Evolutionary conservation across 2,329 filamentous ascomycete species (phyloP).

Genomic region (Aaosphaeria arxii): DNA sequence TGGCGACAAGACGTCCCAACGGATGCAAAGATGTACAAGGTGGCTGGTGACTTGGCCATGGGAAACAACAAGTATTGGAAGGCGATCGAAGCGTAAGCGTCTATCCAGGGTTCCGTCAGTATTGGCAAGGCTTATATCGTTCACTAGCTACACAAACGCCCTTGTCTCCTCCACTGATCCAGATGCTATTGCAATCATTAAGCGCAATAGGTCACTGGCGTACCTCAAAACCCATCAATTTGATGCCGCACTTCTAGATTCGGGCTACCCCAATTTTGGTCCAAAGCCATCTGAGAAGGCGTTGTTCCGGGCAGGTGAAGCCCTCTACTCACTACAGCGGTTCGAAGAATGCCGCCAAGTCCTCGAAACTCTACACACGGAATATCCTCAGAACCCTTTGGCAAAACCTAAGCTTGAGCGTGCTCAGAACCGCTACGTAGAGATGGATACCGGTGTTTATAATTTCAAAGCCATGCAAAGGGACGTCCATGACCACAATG

Average conservation of each 20-base stretch:
- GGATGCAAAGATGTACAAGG: constrained; percentile 6
- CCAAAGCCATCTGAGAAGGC: constrained; percentile 36
- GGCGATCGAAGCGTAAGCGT: constrained; percentile 12
- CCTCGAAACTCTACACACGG: constrained; percentile 24
- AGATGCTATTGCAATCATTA: constrained; percentile 8
- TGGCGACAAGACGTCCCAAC: too few species aligned
- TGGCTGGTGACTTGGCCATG: constrained; percentile 10
- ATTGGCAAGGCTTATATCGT: constrained; percentile 3
- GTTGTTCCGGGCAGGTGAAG: constrained; percentile 43
- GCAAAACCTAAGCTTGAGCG: constrained; percentile 10
- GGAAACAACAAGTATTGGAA: constrained; percentile 9
- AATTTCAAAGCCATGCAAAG: constrained; percentile 28
- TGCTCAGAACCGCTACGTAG: constrained; percentile 18
- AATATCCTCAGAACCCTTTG: constrained; percentile 31
- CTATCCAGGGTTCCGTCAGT: neutral
- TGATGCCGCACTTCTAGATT: constrained; percentile 35
- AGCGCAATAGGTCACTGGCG: constrained; percentile 38
- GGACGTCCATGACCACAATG: constrained; percentile 38
- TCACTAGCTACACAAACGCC: constrained; percentile 35
- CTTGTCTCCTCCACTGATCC: constrained; percentile 14
- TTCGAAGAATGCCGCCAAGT: constrained; percentile 37
- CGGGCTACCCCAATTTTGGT: constrained; percentile 11
- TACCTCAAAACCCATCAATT: constrained; percentile 31
- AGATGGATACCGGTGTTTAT: constrained; percentile 41
- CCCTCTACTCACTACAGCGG: constrained; percentile 41